A percentile compares a stretch with the other conserved stretches of the same genome.
phyloP scores from a whole-genome alignment of 2,329 filamentous ascomycete genomes.

The Calonectria pseudoturangicola region DNA sequence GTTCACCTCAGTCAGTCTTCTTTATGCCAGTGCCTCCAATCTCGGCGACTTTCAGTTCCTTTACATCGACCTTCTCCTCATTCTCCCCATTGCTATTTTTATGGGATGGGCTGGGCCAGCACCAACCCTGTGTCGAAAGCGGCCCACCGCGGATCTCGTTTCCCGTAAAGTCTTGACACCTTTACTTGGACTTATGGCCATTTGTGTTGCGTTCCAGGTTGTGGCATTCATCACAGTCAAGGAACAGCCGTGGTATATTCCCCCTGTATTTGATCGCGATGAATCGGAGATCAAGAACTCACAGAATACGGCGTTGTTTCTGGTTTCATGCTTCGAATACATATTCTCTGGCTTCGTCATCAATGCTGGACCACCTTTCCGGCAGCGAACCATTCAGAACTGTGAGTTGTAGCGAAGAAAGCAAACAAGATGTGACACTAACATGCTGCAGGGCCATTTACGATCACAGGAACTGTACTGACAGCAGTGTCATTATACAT shows the following conservation, averaged over 20 bases:
- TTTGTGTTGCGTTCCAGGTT: slow-evolving; percentile 87
- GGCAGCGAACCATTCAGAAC: slow-evolving; percentile 86
- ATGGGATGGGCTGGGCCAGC: slow-evolving; percentile 98
- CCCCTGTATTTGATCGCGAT: slow-evolving; percentile 84
- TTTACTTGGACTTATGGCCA: slow-evolving; percentile 88
- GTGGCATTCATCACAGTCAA: slow-evolving; percentile 84
- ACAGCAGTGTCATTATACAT: slow-evolving; percentile 85
- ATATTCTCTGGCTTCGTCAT: slow-evolving; percentile 92
- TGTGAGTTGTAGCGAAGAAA: slow-evolving; percentile 69
- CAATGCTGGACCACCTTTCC: slow-evolving; percentile 92
- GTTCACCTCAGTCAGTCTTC: slow-evolving; percentile 96
- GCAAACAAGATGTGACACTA: not conserved
- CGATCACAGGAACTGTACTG: slow-evolving; percentile 82
- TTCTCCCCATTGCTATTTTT: slow-evolving; percentile 96
- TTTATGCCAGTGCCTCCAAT: slow-evolving; percentile 95
- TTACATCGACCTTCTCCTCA: slow-evolving; percentile 94
- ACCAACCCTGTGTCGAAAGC: slow-evolving; percentile 84
- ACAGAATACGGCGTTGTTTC: slow-evolving; percentile 93
- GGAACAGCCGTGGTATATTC: slow-evolving; percentile 88
- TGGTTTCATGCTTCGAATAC: slow-evolving; percentile 95
- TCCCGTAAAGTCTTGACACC: slow-evolving; percentile 94
- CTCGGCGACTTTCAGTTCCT: slow-evolving; percentile 98
- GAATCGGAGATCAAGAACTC: slow-evolving; percentile 93
- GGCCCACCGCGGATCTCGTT: slow-evolving; percentile 93
- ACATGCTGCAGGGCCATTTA: slow-evolving; percentile 81